Conservation (phyloP, 805 yeast species). For the Phaffomyces opuntiae region DNA sequence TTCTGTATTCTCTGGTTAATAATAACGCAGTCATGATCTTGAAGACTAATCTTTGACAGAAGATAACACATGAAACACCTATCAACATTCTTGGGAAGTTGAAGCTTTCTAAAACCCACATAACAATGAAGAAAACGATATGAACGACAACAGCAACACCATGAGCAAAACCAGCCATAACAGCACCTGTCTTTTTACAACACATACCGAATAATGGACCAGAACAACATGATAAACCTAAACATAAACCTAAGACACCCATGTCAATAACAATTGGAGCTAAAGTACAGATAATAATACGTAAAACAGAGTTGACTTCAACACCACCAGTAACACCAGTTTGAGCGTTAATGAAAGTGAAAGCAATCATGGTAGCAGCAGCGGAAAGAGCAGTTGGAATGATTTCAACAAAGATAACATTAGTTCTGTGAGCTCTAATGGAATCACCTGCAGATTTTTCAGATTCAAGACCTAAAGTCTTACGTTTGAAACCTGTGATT, state of each 20-base stretch:
- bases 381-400: constrained; percentile 66
- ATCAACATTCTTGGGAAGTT: constrained; percentile 77
- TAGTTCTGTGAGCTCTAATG: constrained; percentile 73
- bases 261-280: constrained; percentile 89
- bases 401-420: constrained; percentile 63
- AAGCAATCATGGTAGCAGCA: constrained; percentile 75
- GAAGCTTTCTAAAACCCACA: constrained; percentile 98
- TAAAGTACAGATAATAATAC: constrained; percentile 72
- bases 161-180: constrained; percentile 91
- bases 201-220: constrained; percentile 94
- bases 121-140: constrained; percentile 80
- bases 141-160: constrained; percentile 89
- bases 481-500: constrained; percentile 76
- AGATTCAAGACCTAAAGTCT: constrained; percentile 67
- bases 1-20: constrained; percentile 93
- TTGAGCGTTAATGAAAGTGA: constrained; percentile 77
- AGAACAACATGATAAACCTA: constrained; percentile 89
- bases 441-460: constrained; percentile 83
- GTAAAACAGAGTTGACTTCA: constrained; percentile 59
- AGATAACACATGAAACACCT: constrained; percentile 78
- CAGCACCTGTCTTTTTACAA: constrained; percentile 95
- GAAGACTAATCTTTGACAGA: constrained; percentile 82
- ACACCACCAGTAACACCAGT: constrained; percentile 60
- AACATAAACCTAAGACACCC: constrained; percentile 73
- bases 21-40: constrained; percentile 71